Evolutionary conservation across 495 filamentous ascomycete genomes (phyloP).

Genomic region (Penicillium argentinense): DNA sequence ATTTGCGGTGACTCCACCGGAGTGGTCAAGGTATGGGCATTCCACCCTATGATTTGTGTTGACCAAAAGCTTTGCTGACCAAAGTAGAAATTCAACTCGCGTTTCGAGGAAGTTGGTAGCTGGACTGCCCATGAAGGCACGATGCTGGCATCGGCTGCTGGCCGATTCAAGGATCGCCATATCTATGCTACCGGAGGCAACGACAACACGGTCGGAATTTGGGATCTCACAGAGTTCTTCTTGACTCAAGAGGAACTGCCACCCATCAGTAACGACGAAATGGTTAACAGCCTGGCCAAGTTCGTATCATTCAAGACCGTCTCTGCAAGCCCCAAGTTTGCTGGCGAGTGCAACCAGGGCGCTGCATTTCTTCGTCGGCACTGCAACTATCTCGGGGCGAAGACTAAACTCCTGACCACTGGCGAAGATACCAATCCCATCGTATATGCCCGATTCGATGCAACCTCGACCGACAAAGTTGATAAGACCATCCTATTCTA

Average conservation of each 20-base stretch:
- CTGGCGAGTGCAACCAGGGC: constrained; percentile 87
- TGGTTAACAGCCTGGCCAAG: constrained; percentile 77
- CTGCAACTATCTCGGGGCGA: constrained; percentile 86
- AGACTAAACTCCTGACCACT: constrained; percentile 80
- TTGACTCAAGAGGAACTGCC: constrained; percentile 39
- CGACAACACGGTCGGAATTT: constrained; percentile 83
- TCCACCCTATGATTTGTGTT: neutral
- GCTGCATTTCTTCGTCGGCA: constrained; percentile 85
- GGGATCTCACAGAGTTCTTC: constrained; percentile 69
- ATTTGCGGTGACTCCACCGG: constrained; percentile 84
- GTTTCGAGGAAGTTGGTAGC: constrained; percentile 77
- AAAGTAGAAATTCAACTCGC: constrained; percentile 75
- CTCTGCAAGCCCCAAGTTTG: constrained; percentile 77
- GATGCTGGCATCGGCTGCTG: constrained; percentile 81
- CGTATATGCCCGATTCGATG: constrained; percentile 83
- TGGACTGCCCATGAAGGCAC: constrained; percentile 87
- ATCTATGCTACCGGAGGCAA: constrained; percentile 94
- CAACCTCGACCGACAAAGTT: constrained; percentile 52
- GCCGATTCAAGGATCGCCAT: constrained; percentile 61
- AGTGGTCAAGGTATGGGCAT: constrained; percentile 64
- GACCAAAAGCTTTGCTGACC: constrained; percentile 1
- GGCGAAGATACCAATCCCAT: constrained; percentile 79
- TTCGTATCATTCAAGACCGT: constrained; percentile 90
- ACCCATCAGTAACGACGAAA: constrained; percentile 68
- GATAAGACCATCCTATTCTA: constrained; percentile 93